These are phyloP conservation scores for Sclerotinia trifoliorum DNA, from an alignment of 2,329 filamentous ascomycete species.

Conservation along the genomic window DNA sequence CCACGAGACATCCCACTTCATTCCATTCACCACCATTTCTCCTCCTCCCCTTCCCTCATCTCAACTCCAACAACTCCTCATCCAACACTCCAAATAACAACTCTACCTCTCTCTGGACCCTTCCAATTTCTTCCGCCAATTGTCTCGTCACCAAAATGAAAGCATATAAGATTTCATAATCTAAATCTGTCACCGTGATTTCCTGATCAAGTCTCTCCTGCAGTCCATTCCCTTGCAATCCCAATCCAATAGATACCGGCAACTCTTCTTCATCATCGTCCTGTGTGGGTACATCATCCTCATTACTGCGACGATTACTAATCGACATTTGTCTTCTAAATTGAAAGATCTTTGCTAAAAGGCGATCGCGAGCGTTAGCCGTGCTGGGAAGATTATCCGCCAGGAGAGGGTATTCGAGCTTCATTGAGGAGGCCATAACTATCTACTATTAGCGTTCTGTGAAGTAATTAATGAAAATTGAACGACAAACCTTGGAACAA, in stretches of 20 bases:
- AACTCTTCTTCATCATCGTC: conserved; percentile 23
- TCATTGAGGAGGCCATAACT: conserved; percentile 89
- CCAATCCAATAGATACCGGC: background rate
- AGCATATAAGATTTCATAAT: conserved; percentile 90
- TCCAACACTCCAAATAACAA: conserved; percentile 61
- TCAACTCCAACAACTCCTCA: conserved; percentile 57
- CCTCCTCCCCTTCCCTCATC: conserved; percentile 40
- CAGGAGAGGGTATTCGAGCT: conserved; percentile 82
- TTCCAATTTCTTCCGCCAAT: conserved; percentile 62
- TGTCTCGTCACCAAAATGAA: conserved; percentile 73
- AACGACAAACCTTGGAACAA: conserved; percentile 54
- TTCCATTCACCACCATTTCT: background rate
- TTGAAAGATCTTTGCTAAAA: conserved; percentile 83
- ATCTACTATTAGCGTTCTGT: conserved; percentile 30
- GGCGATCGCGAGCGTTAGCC: conserved; percentile 72
- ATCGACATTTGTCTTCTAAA: conserved; percentile 65
- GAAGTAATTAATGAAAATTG: background rate
- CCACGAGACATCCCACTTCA: background rate
- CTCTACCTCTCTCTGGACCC: conserved; percentile 61
- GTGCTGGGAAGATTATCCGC: conserved; percentile 86
- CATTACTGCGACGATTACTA: conserved; percentile 12
- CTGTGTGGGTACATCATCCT: background rate
- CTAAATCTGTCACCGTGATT: conserved; percentile 61
- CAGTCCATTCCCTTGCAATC: background rate
- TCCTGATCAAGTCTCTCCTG: conserved; percentile 25